Evolutionary conservation across 2,329 filamentous ascomycete genomes (phyloP).

Genomic region (Grosmannia serpens): DNA sequence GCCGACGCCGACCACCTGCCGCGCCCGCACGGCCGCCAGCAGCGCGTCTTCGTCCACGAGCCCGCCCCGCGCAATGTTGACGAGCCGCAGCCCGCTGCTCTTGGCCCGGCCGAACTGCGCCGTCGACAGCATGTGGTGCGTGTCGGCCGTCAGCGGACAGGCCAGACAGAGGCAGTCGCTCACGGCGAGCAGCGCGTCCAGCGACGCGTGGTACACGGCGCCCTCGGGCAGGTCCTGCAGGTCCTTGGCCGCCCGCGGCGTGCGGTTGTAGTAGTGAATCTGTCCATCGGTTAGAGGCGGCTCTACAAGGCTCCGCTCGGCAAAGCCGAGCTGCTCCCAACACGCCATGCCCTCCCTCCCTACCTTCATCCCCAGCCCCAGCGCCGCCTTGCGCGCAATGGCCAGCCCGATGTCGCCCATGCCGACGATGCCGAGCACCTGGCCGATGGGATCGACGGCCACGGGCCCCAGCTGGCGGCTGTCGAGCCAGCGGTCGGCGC

Average conservation of each 20-base stretch:
- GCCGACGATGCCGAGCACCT: slow-evolving; percentile 19
- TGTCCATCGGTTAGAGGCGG: too few relatives aligned
- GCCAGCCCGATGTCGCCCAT: slow-evolving; percentile 21
- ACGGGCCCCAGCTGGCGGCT: slow-evolving; percentile 12
- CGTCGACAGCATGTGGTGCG: slow-evolving; percentile 13
- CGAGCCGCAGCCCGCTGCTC: slow-evolving; percentile 15
- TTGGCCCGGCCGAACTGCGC: slow-evolving; percentile 10
- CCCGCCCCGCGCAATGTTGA: slow-evolving; percentile 21
- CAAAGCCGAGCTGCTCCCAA: too few relatives aligned
- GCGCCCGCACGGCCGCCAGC: slow-evolving; percentile 17
- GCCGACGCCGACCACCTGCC: slow-evolving; percentile 19
- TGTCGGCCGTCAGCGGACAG: slow-evolving; percentile 18
- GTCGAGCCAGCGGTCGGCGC: slow-evolving; percentile 12
- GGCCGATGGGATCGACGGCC: slow-evolving; percentile 16
- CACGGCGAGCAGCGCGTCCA: slow-evolving; percentile 18
- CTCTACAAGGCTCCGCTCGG: too few relatives aligned
- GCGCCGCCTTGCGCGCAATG: slow-evolving; percentile 18
- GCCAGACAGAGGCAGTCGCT: slow-evolving; percentile 21
- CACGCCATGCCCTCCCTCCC: too few relatives aligned
- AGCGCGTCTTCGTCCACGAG: slow-evolving; percentile 22
- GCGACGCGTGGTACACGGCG: slow-evolving; percentile 15
- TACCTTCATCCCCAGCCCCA: slow-evolving; percentile 19
- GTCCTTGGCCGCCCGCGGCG: slow-evolving; percentile 10
- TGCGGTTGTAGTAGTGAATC: slow-evolving; percentile 19
- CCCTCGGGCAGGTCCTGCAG: slow-evolving; percentile 2